These are phyloP conservation scores for Pseudocercospora eumusae DNA, from an alignment of 2,329 filamentous ascomycete genomes.

Conservation along the genomic window DNA sequence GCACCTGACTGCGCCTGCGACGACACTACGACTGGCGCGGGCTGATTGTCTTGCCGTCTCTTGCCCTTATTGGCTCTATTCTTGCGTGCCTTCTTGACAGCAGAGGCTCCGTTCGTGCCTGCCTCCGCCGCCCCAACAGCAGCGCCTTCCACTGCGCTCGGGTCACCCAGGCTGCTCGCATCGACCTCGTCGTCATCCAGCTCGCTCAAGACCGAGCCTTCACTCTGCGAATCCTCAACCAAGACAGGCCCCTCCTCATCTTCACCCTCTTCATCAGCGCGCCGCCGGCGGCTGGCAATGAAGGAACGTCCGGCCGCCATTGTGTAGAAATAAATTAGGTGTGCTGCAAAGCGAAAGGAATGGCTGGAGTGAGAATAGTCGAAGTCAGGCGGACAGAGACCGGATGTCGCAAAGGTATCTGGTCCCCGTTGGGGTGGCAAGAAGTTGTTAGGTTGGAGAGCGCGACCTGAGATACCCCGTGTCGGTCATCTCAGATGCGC, in stretches of 20 bases:
- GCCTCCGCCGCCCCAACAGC: conserved; percentile 31
- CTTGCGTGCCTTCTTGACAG: conserved; percentile 40
- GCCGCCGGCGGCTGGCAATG: conserved; percentile 67
- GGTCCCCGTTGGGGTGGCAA: conserved; percentile 4
- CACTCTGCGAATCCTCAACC: conserved; percentile 65
- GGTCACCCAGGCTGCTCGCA: conserved; percentile 31
- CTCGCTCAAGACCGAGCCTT: conserved; percentile 60
- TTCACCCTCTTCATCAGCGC: conserved; percentile 70
- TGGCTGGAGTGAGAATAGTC: conserved; percentile 7
- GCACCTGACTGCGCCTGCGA: conserved; percentile 22
- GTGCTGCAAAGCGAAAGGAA: conserved; percentile 10
- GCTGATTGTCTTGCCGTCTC: conserved; percentile 34
- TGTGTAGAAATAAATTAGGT: conserved; percentile 26
- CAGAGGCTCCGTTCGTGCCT: conserved; percentile 26
- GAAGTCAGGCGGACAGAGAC: conserved; percentile 6
- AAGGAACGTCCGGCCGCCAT: conserved; percentile 58
- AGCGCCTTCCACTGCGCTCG: conserved; percentile 29
- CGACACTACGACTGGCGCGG: conserved; percentile 30
- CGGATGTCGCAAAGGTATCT: conserved; percentile 12
- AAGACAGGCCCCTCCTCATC: conserved; percentile 60
- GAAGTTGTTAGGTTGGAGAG: conserved; percentile 13
- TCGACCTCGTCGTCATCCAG: conserved; percentile 55
- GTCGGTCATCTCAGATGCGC: conserved; percentile 11
- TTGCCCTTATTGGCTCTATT: conserved; percentile 32
- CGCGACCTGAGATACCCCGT: conserved; percentile 10